Conservation (phyloP, 2,329 filamentous ascomycete genomes). For the Exophiala sp. region DNA sequence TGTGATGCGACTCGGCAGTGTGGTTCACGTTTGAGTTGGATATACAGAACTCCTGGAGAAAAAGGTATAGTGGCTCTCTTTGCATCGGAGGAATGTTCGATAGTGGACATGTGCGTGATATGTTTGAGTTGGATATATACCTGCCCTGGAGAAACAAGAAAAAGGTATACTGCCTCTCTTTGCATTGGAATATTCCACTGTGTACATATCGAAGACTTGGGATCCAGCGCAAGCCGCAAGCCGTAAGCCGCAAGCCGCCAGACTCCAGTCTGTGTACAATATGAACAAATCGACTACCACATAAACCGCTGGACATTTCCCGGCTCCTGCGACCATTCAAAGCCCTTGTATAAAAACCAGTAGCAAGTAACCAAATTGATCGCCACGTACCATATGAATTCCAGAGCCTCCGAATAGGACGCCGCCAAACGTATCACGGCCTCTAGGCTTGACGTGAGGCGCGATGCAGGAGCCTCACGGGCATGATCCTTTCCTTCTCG, state of each 20-base stretch:
- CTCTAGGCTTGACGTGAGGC: slow-evolving; percentile 8
- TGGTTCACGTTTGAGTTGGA: slow-evolving; percentile 13
- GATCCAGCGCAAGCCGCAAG: too few species aligned
- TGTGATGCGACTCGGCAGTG: slow-evolving; percentile 16
- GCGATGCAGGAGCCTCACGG: slow-evolving; percentile 28
- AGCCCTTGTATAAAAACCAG: slow-evolving; percentile 52
- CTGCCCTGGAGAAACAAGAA: too few species aligned
- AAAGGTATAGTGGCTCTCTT: too few species aligned
- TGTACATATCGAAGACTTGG: slow-evolving; percentile 10
- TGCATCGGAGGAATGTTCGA: too few species aligned
- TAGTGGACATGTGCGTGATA: too few species aligned
- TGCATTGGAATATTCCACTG: background rate
- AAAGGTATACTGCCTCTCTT: too few species aligned
- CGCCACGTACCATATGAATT: slow-evolving; percentile 53
- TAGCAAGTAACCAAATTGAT: slow-evolving; percentile 51
- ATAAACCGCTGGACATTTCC: slow-evolving; percentile 55
- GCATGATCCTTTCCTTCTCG: slow-evolving; percentile 16
- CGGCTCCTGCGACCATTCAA: slow-evolving; percentile 54
- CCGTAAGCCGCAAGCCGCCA: too few species aligned
- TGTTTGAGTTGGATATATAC: too few species aligned
- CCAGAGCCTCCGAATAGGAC: slow-evolving; percentile 40
- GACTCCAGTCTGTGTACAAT: background rate
- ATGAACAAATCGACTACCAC: slow-evolving; percentile 40
- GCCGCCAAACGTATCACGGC: slow-evolving; percentile 29
- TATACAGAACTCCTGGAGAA: too few species aligned